A percentile compares a stretch with the other conserved stretches of the same genome.
Conservation (phyloP, 2,329 filamentous ascomycete species). For the Ophiocordyceps camponoti-saundersi region DNA sequence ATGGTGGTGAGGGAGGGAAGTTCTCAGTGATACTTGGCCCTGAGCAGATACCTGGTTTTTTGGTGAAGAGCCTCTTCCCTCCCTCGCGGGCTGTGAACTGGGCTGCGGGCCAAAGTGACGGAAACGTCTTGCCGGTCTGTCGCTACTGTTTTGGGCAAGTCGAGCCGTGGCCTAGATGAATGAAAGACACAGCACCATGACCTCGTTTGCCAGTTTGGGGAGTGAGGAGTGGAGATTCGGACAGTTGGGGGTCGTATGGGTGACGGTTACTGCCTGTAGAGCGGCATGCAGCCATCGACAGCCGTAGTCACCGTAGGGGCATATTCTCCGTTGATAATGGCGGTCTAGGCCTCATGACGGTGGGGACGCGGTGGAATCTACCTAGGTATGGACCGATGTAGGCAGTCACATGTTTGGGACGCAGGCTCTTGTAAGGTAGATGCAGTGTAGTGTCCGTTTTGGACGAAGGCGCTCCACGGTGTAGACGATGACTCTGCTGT, state of each 20-base stretch:
- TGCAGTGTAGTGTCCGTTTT: no score
- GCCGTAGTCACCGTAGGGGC: no score
- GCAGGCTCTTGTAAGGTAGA: no score
- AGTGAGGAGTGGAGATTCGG: neutral
- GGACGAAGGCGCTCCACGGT: no score
- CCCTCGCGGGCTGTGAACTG: neutral
- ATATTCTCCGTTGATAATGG: no score
- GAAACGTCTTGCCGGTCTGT: constrained; percentile 17
- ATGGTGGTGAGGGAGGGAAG: constrained; percentile 1
- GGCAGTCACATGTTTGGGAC: no score
- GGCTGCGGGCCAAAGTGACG: constrained; percentile 13
- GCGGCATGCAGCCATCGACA: no score
- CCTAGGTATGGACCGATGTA: no score
- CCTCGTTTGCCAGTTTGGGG: neutral
- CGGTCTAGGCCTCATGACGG: no score
- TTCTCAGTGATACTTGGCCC: constrained; percentile 1
- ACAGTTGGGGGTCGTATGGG: neutral
- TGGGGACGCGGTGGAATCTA: no score
- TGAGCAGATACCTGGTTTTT: neutral
- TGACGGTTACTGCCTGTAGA: no score
- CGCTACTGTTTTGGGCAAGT: constrained; percentile 14
- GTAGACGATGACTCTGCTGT: no score
- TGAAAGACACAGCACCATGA: neutral
- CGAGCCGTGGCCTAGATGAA: constrained; percentile 17
- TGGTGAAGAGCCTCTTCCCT: constrained; percentile 4